Evolutionary conservation across 208 protist species (phyloP).

Genomic region (Novymonas esmeraldas): DNA sequence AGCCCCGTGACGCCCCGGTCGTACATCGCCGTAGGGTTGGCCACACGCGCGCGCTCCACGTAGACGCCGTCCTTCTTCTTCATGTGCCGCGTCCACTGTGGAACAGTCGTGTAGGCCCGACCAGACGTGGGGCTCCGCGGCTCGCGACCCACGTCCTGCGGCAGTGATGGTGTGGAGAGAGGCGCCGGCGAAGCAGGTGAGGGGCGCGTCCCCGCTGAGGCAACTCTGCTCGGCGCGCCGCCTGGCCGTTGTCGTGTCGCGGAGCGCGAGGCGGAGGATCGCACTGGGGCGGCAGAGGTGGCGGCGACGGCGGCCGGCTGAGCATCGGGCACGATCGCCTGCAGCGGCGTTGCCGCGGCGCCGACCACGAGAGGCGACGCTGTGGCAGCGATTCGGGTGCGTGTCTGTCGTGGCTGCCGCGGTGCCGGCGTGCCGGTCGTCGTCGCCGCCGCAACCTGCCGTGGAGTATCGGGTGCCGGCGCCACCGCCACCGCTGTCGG

Average conservation of each 20-base stretch:
- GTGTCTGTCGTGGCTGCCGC: neutral
- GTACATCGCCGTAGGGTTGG: constrained; percentile 31
- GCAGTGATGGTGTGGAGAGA: neutral
- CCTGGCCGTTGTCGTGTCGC: too few relatives aligned
- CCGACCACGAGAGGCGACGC: neutral
- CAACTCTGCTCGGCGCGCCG: too few relatives aligned
- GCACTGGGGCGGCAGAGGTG: neutral
- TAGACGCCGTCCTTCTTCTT: constrained; percentile 18
- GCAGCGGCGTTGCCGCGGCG: neutral
- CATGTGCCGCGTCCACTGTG: constrained; percentile 12
- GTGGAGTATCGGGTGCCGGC: too few relatives aligned
- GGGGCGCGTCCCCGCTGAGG: neutral
- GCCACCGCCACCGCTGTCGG: too few relatives aligned
- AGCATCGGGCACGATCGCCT: neutral
- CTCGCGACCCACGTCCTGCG: neutral
- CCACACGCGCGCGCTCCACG: neutral
- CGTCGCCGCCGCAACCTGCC: too few relatives aligned
- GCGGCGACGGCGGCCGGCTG: neutral
- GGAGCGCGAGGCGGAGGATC: too few relatives aligned
- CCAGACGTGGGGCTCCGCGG: constrained; percentile 3
- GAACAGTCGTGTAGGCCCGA: constrained; percentile 10
- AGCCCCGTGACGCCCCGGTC: constrained; percentile 31
- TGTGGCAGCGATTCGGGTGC: neutral
- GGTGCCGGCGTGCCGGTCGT: too few relatives aligned
- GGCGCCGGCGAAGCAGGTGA: neutral